A percentile compares a stretch with the other conserved stretches of the same genome.
phyloP scores from a whole-genome alignment of 371 early-diverging fungal species.

The Rhizopus arrhizus region DNA sequence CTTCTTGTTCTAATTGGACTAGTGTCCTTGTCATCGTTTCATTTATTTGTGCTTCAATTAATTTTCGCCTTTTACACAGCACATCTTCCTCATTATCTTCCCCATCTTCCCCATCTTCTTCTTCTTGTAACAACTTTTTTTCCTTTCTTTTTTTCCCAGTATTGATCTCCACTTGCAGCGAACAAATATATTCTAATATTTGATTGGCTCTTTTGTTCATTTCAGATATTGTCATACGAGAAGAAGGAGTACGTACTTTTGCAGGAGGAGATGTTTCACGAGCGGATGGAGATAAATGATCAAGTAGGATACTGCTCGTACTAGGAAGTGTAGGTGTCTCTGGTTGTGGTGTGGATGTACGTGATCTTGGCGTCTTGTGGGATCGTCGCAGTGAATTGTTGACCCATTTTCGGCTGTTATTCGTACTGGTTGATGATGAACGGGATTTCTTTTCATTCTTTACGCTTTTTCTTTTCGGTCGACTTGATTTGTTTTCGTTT shows the following conservation, averaged over 20 bases:
- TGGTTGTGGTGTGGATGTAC: conserved; percentile 34
- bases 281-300: conserved; percentile 22
- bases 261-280: conserved; percentile 42
- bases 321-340: conserved; percentile 14
- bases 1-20: conserved; percentile 10
- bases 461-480: conserved; percentile 4
- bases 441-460: conserved; percentile 20
- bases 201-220: conserved; percentile 63
- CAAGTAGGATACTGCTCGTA: conserved; percentile 15
- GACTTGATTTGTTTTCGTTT: conserved; percentile 10
- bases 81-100: conserved; percentile 20
- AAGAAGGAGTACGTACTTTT: conserved; percentile 48
- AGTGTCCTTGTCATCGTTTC: conserved; percentile 22
- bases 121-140: conserved; percentile 8
- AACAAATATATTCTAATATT: conserved; percentile 58
- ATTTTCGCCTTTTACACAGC: conserved; percentile 6
- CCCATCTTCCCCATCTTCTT: conserved; percentile 20
- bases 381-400: conserved; percentile 8
- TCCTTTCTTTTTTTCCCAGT: conserved; percentile 21
- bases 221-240: conserved; percentile 52
- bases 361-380: conserved; percentile 22
- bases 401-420: conserved; percentile 4
- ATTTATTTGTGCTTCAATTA: conserved; percentile 22
- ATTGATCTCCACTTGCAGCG: conserved; percentile 54
- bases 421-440: conserved; percentile 1